Base-by-base conservation (phyloP, 352 stramenopile species). In the Albugo laibachii region DNA sequence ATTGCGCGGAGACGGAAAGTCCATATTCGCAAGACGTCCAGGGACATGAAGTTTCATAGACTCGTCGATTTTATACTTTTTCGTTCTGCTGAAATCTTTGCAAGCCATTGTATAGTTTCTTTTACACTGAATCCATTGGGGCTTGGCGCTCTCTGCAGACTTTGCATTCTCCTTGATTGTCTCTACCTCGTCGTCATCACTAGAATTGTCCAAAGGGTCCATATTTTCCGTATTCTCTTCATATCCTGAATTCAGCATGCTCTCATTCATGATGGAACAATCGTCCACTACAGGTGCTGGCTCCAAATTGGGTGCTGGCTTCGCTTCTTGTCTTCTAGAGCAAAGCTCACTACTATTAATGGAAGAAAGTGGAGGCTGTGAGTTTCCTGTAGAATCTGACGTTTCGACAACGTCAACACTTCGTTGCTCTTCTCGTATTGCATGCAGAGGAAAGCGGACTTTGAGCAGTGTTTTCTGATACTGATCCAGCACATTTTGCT, bases 401-500 rank as follows among this genome's bases (percentile, higher is more conserved):
- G 24, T 10, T 3, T 43, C 38, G 3, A 24, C 3, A 10, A 24
- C 8, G 16, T 19, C 38, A 24, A 8, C 38, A 24, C 3, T 24
- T 10, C 16, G 16, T 43, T 43, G 38, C 8, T 43, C 16, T 8
- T 43, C 38, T 19, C 20, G 16, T 43, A 24, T 19, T 43, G 16
- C 38, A 43, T 24, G 38, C 8, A 24, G 16, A 24, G 38, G 38
- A 19, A 43, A 24, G 16, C 20, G 38, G 16, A 43, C 16, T 8
- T 43, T 43, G 11, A 37, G 27, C 11, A 89, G 46, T 27, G 57
- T 63, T 35, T 54, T 49, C 42, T 89, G 67, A 46, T 85, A 84
- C 15, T 58, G 63, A 39, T 89, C 67, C 15, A 89, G 42, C 49
- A 86, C 44, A n/a, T 63, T 57, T 53, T 88, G 76, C 47, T 88